Conservation (phyloP, 1,284 basidiomycete species). For the Cryptococcus sp. region DNA sequence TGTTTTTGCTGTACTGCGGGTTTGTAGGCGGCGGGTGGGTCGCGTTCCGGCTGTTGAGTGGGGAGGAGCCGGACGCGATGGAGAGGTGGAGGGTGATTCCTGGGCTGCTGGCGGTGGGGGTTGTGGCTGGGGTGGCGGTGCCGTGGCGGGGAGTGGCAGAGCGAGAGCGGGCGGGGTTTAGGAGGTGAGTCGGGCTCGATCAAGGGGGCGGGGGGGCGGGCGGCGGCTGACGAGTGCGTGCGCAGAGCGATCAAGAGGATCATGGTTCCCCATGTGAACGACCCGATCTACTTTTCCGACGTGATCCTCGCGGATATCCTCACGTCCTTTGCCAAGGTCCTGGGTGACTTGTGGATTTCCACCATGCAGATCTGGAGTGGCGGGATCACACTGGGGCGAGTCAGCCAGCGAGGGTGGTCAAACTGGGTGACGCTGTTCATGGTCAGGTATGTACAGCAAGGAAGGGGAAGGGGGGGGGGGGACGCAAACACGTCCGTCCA, state of each 20-base stretch:
- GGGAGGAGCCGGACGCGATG: slow-evolving; percentile 58
- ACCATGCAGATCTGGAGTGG: slow-evolving; percentile 66
- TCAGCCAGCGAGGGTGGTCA: slow-evolving; percentile 60
- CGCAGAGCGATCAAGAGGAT: slow-evolving; percentile 67
- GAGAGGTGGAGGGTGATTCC: slow-evolving; percentile 74
- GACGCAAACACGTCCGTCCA: no score
- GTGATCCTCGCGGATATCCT: slow-evolving; percentile 92
- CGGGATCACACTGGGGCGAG: slow-evolving; percentile 65
- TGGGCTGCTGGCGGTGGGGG: slow-evolving; percentile 61
- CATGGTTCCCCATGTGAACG: slow-evolving; percentile 61
- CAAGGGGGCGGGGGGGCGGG: not conserved
- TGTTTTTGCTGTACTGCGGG: slow-evolving; percentile 60
- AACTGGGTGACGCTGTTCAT: slow-evolving; percentile 75
- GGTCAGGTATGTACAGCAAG: slow-evolving; percentile 66
- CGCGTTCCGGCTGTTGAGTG: slow-evolving; percentile 62
- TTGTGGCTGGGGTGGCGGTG: slow-evolving; percentile 59
- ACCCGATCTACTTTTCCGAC: slow-evolving; percentile 79
- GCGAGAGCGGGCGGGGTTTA: slow-evolving; percentile 67
- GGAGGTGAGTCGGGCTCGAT: slow-evolving; percentile 57
- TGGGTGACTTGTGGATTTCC: slow-evolving; percentile 91
- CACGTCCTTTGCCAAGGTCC: slow-evolving; percentile 93
- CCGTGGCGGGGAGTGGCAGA: slow-evolving; percentile 66
- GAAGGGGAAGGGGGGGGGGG: no score
- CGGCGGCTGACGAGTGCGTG: slow-evolving; percentile 9
- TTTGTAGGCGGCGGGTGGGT: slow-evolving; percentile 66